phyloP scores from a whole-genome alignment of 129 eudicot genomes.

The Lactuca sativa region DNA sequence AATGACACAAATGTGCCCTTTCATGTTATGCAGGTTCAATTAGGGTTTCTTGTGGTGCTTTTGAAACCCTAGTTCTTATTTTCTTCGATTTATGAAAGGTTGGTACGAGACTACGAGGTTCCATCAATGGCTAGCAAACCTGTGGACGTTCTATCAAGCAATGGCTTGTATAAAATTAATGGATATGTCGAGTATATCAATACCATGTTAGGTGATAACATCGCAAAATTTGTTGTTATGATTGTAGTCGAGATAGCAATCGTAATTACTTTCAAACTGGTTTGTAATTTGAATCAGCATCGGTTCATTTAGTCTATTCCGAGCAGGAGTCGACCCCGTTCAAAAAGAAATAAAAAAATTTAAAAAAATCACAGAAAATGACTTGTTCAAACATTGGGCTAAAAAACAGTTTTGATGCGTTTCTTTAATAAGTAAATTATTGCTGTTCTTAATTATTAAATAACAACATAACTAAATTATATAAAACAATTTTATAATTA shows the following conservation, averaged over 20 bases:
- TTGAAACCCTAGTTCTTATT: slow-evolving; percentile 16
- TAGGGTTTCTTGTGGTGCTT: slow-evolving; percentile 10
- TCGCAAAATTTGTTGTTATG: no score
- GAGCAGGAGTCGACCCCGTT: not conserved
- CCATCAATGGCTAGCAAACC: not conserved
- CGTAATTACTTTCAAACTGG: no score
- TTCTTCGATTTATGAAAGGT: not conserved
- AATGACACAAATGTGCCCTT: slow-evolving; percentile 27
- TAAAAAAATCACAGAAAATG: no score
- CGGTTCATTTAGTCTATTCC: not conserved
- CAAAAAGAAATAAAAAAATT: no score
- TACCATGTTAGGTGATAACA: no score
- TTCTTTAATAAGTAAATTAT: no score
- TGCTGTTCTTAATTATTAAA: no score
- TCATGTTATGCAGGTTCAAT: not conserved
- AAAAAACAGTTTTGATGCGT: not conserved
- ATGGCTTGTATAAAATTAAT: not conserved
- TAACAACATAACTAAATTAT: no score
- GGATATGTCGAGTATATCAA: no score
- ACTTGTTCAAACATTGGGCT: not conserved
- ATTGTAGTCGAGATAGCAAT: no score
- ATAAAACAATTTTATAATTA: no score
- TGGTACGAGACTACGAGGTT: not conserved
- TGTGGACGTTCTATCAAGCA: not conserved
- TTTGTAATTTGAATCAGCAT: no score